phyloP scores from a whole-genome alignment of 495 filamentous ascomycete species.

The Clavariopsis aquatica region DNA sequence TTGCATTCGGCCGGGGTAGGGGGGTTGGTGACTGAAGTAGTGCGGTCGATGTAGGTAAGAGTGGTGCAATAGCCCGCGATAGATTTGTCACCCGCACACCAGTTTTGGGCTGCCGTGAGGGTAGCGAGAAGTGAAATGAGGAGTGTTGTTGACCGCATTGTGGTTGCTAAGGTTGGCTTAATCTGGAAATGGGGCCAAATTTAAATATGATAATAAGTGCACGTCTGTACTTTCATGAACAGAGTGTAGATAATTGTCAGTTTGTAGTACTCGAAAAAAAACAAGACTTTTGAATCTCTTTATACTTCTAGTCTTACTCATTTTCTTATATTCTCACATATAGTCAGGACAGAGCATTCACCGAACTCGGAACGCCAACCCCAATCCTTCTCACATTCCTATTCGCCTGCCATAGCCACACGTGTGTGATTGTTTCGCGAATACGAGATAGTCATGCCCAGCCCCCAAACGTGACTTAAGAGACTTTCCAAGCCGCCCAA shows the following conservation, averaged over 20 bases:
- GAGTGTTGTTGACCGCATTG: not conserved
- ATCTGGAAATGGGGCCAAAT: too few species aligned
- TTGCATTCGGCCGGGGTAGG: not conserved
- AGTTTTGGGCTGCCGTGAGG: slow-evolving; percentile 1
- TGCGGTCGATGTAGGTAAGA: not conserved
- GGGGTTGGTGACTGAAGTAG: not conserved
- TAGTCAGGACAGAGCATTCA: not conserved
- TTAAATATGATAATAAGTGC: too few species aligned
- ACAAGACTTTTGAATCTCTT: too few species aligned
- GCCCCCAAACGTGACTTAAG: not conserved
- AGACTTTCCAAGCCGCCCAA: not conserved
- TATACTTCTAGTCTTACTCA: too few species aligned
- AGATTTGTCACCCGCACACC: not conserved
- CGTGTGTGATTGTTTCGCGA: not conserved
- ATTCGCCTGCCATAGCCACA: not conserved
- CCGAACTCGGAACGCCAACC: not conserved
- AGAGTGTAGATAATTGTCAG: too few species aligned
- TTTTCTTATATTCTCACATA: not conserved
- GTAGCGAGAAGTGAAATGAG: not conserved
- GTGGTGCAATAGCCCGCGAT: not conserved
- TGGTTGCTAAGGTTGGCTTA: not conserved
- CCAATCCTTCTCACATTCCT: not conserved
- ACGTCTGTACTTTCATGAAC: too few species aligned
- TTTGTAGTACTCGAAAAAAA: too few species aligned
- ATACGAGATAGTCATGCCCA: not conserved